Conservation (phyloP, 2,329 filamentous ascomycete genomes). For the Fusarium virguliforme region DNA sequence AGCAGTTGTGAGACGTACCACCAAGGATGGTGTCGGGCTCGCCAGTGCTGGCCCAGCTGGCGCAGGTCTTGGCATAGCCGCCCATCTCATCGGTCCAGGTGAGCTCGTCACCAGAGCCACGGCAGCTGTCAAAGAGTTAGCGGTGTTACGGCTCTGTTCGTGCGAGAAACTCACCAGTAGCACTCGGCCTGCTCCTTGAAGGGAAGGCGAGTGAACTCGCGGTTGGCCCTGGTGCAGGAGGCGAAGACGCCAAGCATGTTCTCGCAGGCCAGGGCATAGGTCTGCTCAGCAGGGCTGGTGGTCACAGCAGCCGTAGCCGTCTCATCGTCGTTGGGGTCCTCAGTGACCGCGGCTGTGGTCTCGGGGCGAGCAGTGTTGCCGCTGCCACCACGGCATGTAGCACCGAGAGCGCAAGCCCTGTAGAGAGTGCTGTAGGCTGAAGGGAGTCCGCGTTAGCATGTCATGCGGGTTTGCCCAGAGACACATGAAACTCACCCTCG, state of each 20-base stretch:
- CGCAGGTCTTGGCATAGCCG: conserved; percentile 52
- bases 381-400: conserved; percentile 27
- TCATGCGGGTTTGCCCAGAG: rapidly evolving
- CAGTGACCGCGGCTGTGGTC: conserved; percentile 17
- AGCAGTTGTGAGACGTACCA: conserved; percentile 37
- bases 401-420: conserved; percentile 41
- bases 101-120: conserved; percentile 32
- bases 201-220: conserved; percentile 49
- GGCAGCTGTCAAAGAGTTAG: conserved; percentile 48
- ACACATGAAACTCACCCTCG: conserved; percentile 43
- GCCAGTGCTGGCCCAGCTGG: conserved; percentile 51
- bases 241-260: conserved; percentile 51
- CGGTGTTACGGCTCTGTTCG: background rate
- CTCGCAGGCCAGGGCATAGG: conserved; percentile 47
- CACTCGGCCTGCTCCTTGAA: conserved; percentile 52
- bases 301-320: conserved; percentile 33
- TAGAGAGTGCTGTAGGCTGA: conserved; percentile 52
- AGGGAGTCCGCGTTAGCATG: conserved; percentile 25
- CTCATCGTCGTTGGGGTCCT: conserved; percentile 2
- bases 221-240: conserved; percentile 48
- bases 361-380: conserved; percentile 15
- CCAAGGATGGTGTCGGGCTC: conserved; percentile 48
- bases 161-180: conserved; percentile 52
- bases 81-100: conserved; percentile 55
- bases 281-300: conserved; percentile 33